Evolutionary conservation across 352 stramenopile species (phyloP), one percentile per base, ranked within the genome.

Genomic region (Pythium vanterpoolii): DNA sequence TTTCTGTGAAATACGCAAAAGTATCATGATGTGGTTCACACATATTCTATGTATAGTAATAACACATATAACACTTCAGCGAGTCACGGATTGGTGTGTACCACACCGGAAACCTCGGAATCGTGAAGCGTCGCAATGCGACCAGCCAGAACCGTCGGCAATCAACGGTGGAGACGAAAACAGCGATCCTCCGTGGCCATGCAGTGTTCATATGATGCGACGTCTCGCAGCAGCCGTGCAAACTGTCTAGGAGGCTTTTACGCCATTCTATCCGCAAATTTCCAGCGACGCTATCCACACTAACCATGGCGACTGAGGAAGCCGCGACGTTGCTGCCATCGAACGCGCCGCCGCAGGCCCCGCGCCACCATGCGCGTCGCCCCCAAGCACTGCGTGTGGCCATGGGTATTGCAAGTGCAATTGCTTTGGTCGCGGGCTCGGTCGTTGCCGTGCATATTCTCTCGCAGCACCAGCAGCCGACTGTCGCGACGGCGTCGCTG

Each of bases 391-490:
- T 69, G 50, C 62, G 62, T 10, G 27, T 60, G 0, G 33, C 26
- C 11, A 19, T 69, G 18, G 56, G 62, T 19, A 33, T 68, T 30
- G 27, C 72, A 6, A 60, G 57, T 10, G 60, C 63, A 0, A 18
- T 65, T 4, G 33, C 49, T 13, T 40, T 76, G 14, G 47, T 70
- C n/a, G 59, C 54, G 2, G 60, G 58, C 4, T 68, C 61, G 19
- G 56, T 65, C 8, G 43, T 76, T 18, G 69, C 62, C 21, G 66
- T 77, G 28, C 56, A 69, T 30, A 24, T 70, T 45, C 38, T 66
- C 34, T 48, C 36, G 23, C 33, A 43, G 21, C 49, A 36, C 5
- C 49, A 56, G 40, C 28, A 62, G 19, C 30, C 48, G 27, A 51
- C 8, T 30, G 50, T 24, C 18, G 11, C 1, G 23, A 56, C 40